These are phyloP conservation scores for Trichosanthes truncata DNA, from an alignment of 306 rosid genomes.

Conservation along the genomic window DNA sequence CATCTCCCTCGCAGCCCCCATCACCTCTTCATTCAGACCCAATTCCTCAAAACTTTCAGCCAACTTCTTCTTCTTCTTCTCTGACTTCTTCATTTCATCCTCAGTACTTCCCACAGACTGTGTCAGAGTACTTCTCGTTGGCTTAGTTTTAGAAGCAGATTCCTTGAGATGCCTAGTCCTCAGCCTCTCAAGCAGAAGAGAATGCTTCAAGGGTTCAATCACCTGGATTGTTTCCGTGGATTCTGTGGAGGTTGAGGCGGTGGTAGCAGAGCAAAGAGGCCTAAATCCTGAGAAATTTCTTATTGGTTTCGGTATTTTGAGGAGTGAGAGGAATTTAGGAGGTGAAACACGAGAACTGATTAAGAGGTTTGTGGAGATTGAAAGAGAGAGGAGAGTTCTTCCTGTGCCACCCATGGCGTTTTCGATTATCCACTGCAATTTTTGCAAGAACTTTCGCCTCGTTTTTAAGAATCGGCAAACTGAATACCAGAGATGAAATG, in stretches of 20 bases:
- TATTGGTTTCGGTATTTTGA: conserved; percentile 25
- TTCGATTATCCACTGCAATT: neutral
- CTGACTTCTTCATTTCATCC: conserved; percentile 17
- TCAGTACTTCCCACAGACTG: conserved; percentile 4
- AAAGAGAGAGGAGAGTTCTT: conserved; percentile 39
- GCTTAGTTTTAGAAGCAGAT: conserved; percentile 14
- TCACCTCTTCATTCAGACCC: conserved; percentile 64
- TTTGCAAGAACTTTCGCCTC: neutral
- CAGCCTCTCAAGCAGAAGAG: conserved; percentile 63
- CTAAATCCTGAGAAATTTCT: conserved; percentile 33
- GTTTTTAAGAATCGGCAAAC: neutral
- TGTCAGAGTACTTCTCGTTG: neutral
- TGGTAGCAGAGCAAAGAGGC: conserved; percentile 44
- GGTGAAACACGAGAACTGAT: conserved; percentile 37
- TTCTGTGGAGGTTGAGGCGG: conserved; percentile 6
- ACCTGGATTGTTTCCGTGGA: conserved; percentile 16
- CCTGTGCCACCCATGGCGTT: conserved; percentile 53
- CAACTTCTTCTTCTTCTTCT: conserved; percentile 28
- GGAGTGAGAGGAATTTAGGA: conserved; percentile 29
- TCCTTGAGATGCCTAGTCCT: conserved; percentile 58
- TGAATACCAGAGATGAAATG: neutral
- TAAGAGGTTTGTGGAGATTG: conserved; percentile 26
- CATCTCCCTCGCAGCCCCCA: conserved; percentile 71
- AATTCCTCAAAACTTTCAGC: conserved; percentile 53
- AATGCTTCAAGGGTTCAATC: conserved; percentile 42